Conservation (phyloP, 2,329 filamentous ascomycete species). For the Botryotinia narcissicola region DNA sequence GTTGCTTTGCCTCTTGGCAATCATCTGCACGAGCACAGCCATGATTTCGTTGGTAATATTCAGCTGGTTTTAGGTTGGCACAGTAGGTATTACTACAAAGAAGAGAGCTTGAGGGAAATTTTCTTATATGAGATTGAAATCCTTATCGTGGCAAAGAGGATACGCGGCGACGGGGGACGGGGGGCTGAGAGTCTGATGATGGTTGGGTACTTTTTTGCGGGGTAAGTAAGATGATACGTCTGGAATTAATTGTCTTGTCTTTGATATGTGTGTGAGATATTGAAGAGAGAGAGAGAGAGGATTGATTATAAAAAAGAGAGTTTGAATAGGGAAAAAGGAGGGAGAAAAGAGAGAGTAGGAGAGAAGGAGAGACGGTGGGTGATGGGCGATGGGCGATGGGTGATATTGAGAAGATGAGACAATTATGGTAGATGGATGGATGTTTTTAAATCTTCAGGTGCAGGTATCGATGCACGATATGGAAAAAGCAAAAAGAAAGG, state of each 20-base stretch:
- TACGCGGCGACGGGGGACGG: neutral
- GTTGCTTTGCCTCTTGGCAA: constrained; percentile 13
- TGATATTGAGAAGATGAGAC: neutral
- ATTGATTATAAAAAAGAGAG: too few species aligned
- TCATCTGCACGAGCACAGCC: neutral
- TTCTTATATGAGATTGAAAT: neutral
- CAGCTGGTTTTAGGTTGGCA: neutral
- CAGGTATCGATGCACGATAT: neutral
- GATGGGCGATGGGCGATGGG: neutral
- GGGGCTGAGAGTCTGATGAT: neutral
- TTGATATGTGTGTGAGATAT: neutral
- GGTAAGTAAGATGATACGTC: neutral
- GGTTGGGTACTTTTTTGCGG: neutral
- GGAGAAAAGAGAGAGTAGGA: neutral
- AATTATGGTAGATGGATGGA: neutral
- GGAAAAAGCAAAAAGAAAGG: neutral
- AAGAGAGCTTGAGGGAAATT: neutral
- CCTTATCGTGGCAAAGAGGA: constrained; percentile 4
- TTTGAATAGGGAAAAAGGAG: neutral
- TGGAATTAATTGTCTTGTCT: neutral
- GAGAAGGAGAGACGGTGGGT: neutral
- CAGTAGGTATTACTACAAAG: neutral
- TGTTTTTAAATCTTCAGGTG: neutral
- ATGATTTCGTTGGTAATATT: neutral
- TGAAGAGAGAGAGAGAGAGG: neutral